phyloP scores from a whole-genome alignment of 306 rosid species.

The Lathyrus tuberosus region DNA sequence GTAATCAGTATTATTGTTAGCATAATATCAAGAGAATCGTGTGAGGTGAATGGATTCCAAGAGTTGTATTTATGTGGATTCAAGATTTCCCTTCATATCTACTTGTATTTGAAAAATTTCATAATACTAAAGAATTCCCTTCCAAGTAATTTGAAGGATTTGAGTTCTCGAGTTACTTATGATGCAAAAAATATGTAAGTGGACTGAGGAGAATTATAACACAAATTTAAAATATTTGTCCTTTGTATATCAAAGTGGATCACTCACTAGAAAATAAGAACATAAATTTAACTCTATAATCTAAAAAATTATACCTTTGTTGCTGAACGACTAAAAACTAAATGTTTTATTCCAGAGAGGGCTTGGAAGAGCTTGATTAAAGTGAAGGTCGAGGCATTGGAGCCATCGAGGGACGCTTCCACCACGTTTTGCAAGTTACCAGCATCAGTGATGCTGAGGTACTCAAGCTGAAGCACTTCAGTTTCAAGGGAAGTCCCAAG shows the following conservation, averaged over 20 bases:
- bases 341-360: conserved; percentile 3
- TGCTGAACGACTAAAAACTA: not conserved
- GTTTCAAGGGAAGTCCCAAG: not conserved
- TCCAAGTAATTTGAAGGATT: too few relatives aligned
- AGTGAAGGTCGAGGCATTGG: not conserved
- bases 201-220: too few relatives aligned
- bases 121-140: too few relatives aligned
- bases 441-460: not conserved
- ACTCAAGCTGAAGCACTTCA: not conserved
- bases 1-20: not conserved
- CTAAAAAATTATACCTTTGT: not conserved
- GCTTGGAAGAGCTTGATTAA: not conserved
- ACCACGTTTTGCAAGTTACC: not conserved
- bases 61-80: not conserved
- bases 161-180: too few relatives aligned
- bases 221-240: too few relatives aligned
- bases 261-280: not conserved
- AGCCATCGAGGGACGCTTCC: not conserved
- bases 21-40: not conserved
- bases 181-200: too few relatives aligned
- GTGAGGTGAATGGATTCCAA: not conserved
- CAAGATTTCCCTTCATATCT: too few relatives aligned
- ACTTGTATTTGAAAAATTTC: too few relatives aligned
- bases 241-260: too few relatives aligned
- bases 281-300: not conserved